Conservation (phyloP, 2,329 filamentous ascomycete species). For the Trichoderma koningii region DNA sequence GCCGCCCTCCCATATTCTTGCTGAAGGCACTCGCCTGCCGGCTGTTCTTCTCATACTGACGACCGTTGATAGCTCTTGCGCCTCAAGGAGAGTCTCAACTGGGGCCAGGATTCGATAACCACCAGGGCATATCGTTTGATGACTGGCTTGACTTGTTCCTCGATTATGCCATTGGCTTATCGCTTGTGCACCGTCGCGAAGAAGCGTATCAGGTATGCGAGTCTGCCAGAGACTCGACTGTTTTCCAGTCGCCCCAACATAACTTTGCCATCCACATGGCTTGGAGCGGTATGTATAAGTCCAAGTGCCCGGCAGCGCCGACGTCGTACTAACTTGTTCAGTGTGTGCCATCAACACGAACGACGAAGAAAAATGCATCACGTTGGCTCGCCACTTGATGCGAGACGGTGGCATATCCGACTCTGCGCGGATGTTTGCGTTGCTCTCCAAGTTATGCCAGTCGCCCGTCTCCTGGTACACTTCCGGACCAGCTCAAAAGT, state of each 20-base stretch:
- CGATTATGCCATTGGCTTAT: conserved; percentile 78
- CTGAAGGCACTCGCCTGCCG: background rate
- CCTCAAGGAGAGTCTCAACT: conserved; percentile 35
- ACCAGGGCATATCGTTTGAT: conserved; percentile 77
- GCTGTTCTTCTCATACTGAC: background rate
- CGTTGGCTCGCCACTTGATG: conserved; percentile 80
- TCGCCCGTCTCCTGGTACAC: conserved; percentile 75
- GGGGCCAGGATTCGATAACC: conserved; percentile 45
- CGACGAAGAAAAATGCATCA: conserved; percentile 74
- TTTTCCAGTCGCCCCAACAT: conserved; percentile 73
- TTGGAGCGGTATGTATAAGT: conserved; percentile 63
- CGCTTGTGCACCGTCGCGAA: conserved; percentile 64
- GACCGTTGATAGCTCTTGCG: conserved; percentile 37
- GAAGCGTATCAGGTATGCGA: conserved; percentile 81
- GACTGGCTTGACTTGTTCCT: conserved; percentile 90
- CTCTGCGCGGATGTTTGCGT: conserved; percentile 78
- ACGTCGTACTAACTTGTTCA: conserved; percentile 37
- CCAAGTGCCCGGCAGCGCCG: too few species aligned
- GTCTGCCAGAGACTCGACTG: conserved; percentile 74
- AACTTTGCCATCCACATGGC: conserved; percentile 75
- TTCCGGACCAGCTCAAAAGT: conserved; percentile 83
- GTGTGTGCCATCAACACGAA: conserved; percentile 80
- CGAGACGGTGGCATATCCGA: conserved; percentile 80
- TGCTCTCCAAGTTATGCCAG: conserved; percentile 74
- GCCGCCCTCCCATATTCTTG: background rate